Percentiles rank a stretch among this genome's conserved stretches.
These are phyloP conservation scores for Candida berthetii DNA, from an alignment of 805 yeast genomes.

Conservation along the genomic window DNA sequence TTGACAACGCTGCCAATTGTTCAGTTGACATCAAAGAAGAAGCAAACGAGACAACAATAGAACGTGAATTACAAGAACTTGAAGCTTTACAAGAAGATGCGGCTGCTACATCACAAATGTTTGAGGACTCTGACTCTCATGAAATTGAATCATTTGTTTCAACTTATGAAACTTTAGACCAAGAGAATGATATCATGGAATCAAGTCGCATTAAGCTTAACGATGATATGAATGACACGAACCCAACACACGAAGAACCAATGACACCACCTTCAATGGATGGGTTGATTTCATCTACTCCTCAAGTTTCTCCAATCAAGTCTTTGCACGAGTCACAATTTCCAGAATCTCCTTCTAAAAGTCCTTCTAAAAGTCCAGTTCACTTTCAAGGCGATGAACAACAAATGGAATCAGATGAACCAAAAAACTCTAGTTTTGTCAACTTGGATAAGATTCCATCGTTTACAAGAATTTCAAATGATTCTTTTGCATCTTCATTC, in stretches of 20 bases:
- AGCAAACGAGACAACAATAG: neutral
- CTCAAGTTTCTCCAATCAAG: constrained; percentile 20
- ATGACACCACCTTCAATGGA: constrained; percentile 17
- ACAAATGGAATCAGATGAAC: neutral
- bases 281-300: constrained; percentile 19
- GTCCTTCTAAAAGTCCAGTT: no score
- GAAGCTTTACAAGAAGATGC: neutral
- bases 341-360: neutral
- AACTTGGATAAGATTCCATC: constrained; percentile 14
- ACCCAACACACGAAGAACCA: constrained; percentile 9
- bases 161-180: constrained; percentile 16
- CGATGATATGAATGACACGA: constrained; percentile 1
- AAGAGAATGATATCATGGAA: constrained; percentile 6
- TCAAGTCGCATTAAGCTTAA: constrained; percentile 6
- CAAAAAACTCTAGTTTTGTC: neutral
- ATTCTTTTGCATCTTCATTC: constrained; percentile 4
- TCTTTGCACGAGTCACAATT: constrained; percentile 10
- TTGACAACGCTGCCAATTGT: no score
- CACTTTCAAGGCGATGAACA: neutral
- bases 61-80: neutral
- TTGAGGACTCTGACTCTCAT: constrained; percentile 9
- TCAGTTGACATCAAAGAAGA: no score
- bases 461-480: constrained; percentile 16
- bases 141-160: constrained; percentile 23
- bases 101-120: neutral